These are phyloP conservation scores for Yamadazyma insecticola DNA, from an alignment of 805 yeast species.

Conservation along the genomic window DNA sequence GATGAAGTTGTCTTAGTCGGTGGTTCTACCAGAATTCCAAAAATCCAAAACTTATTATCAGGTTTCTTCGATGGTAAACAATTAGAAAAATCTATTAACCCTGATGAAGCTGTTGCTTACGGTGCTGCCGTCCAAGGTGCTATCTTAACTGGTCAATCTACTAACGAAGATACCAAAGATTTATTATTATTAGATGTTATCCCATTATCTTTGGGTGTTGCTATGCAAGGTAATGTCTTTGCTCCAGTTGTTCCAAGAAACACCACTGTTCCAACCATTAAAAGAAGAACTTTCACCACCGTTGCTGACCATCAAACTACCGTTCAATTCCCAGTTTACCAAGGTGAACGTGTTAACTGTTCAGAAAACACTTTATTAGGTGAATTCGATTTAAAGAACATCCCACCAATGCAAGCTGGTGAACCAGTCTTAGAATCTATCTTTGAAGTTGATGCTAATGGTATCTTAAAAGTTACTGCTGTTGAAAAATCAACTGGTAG, in stretches of 20 bases:
- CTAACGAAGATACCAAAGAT: slow-evolving; percentile 47
- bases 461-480: slow-evolving; percentile 49
- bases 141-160: slow-evolving; percentile 46
- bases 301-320: slow-evolving; percentile 49
- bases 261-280: slow-evolving; percentile 48
- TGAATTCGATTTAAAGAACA: slow-evolving; percentile 48
- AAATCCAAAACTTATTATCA: slow-evolving; percentile 46
- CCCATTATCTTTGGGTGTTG: slow-evolving; percentile 48
- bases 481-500: slow-evolving; percentile 47
- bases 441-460: slow-evolving; percentile 48
- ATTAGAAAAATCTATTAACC: slow-evolving; percentile 46
- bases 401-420: slow-evolving; percentile 48
- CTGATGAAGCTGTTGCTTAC: slow-evolving; percentile 49
- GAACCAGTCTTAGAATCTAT: slow-evolving; percentile 48
- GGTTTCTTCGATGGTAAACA: slow-evolving; percentile 49
- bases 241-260: slow-evolving; percentile 50
- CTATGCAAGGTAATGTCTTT: slow-evolving; percentile 48
- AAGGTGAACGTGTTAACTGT: slow-evolving; percentile 51
- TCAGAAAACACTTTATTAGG: slow-evolving; percentile 47
- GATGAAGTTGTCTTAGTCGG: slow-evolving; percentile 48
- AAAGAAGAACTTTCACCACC: slow-evolving; percentile 49
- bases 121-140: slow-evolving; percentile 52
- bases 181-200: slow-evolving; percentile 47
- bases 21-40: slow-evolving; percentile 51
- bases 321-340: slow-evolving; percentile 49